Evolutionary conservation across 148 eudicot genomes (phyloP).

Genomic region (Polygonum maritimum): DNA sequence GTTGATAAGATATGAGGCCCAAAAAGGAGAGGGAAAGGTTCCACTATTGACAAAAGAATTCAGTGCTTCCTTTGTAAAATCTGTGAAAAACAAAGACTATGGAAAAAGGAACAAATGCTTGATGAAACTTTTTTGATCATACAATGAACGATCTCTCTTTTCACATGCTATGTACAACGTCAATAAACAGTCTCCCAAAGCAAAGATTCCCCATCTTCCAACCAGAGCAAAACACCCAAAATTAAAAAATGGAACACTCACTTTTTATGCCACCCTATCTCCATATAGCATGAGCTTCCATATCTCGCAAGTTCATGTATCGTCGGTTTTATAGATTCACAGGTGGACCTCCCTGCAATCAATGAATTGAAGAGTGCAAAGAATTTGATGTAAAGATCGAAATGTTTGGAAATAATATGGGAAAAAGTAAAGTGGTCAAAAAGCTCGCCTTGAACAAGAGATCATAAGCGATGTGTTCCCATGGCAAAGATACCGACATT

Average conservation of each 20-base stretch:
- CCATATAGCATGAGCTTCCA: background rate
- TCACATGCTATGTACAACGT: conserved; percentile 11
- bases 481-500: conserved; percentile 90
- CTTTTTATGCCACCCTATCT: background rate
- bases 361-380: background rate
- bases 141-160: conserved; percentile 6
- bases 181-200: background rate
- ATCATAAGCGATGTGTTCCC: conserved; percentile 93
- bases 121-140: background rate
- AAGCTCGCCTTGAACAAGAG: conserved; percentile 80
- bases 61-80: background rate
- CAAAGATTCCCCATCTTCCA: conserved; percentile 5
- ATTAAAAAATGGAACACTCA: conserved; percentile 2
- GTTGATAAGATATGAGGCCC: background rate
- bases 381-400: background rate
- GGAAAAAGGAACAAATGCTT: background rate
- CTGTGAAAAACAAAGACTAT: background rate
- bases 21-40: conserved; percentile 1
- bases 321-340: conserved; percentile 39
- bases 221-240: background rate
- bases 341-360: conserved; percentile 59
- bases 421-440: background rate
- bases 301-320: conserved; percentile 11
- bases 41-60: conserved; percentile 2
- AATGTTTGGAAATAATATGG: background rate